These are phyloP conservation scores for Penicillium riverlandense DNA, from an alignment of 495 filamentous ascomycete genomes.

Conservation along the genomic window DNA sequence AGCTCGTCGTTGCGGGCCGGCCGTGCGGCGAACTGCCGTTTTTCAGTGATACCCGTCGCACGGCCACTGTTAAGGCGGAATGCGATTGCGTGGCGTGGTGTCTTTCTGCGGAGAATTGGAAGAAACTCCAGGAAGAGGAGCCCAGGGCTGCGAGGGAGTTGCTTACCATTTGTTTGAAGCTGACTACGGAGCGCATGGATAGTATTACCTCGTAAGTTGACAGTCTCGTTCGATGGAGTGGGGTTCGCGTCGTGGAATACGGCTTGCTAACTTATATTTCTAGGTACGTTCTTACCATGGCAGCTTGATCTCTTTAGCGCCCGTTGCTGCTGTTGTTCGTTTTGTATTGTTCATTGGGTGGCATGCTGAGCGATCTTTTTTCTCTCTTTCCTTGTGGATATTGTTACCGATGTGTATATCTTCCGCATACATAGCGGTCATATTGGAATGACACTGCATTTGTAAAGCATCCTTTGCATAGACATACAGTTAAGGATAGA, in stretches of 20 bases:
- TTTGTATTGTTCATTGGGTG: constrained; percentile 2
- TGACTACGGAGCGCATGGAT: constrained; percentile 85
- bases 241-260: no score
- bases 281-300: constrained; percentile 32
- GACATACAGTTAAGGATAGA: no score
- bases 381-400: neutral
- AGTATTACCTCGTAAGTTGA: constrained; percentile 67
- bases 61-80: constrained; percentile 78
- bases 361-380: constrained; percentile 1
- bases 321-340: neutral
- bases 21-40: constrained; percentile 96
- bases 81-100: constrained; percentile 77
- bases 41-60: constrained; percentile 81
- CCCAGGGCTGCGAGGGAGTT: constrained; percentile 77
- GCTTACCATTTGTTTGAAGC: constrained; percentile 73
- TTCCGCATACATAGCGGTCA: neutral
- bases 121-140: constrained; percentile 56
- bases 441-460: no score
- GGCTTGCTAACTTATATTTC: neutral
- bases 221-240: no score
- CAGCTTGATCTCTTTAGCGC: constrained; percentile 13
- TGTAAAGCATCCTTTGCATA: no score
- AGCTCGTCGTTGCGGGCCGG: constrained; percentile 88
- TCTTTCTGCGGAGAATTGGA: constrained; percentile 64
- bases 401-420: neutral